Evolutionary conservation across 495 filamentous ascomycete genomes (phyloP).

Genomic region (Tuber umbilicatum): DNA sequence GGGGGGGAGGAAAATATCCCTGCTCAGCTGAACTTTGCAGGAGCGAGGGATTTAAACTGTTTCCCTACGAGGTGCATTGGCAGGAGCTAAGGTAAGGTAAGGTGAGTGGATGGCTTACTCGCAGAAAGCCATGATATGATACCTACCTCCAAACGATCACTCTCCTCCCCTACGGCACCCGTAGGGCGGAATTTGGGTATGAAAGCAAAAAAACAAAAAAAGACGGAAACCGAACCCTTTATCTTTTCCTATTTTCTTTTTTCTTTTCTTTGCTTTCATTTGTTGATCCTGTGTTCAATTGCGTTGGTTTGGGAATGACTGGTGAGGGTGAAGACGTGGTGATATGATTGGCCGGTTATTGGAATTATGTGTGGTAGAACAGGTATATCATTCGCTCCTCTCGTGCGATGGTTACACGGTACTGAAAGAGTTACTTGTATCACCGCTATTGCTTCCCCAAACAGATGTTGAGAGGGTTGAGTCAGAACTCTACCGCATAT

Average conservation of each 20-base stretch:
- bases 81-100: background rate
- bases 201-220: background rate
- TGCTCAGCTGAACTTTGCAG: conserved; percentile 2
- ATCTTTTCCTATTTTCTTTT: background rate
- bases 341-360: background rate
- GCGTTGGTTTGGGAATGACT: background rate
- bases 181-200: background rate
- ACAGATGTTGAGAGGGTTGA: background rate
- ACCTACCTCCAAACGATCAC: background rate
- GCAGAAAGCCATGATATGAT: conserved; percentile 5
- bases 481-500: background rate
- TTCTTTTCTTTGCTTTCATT: background rate
- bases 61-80: conserved; percentile 5
- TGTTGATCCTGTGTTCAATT: background rate
- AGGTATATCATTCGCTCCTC: background rate
- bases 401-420: background rate
- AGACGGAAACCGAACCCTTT: background rate
- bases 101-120: background rate
- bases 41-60: conserved; percentile 5
- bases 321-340: background rate
- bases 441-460: background rate
- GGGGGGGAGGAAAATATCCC: background rate
- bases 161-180: background rate
- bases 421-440: background rate
- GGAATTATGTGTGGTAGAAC: background rate